Conservation (phyloP, 108 stramenopile species). For the Poteriospumella lacustris region DNA sequence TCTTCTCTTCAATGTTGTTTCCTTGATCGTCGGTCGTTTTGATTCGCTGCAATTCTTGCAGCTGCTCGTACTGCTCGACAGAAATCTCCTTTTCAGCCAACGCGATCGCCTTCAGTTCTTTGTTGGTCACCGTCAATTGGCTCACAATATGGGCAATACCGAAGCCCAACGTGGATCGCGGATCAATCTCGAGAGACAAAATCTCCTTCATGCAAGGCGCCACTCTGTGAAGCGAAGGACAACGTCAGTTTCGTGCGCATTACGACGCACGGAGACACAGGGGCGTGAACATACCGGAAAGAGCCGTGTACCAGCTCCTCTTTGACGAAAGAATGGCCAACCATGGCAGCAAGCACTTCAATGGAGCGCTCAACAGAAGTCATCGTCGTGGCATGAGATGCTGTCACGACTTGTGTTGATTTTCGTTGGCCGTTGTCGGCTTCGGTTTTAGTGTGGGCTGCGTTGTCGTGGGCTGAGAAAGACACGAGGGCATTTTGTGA, state of each 20-base stretch:
- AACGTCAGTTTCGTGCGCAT: conserved; percentile 37
- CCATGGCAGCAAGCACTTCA: conserved; percentile 79
- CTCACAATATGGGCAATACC: conserved; percentile 78
- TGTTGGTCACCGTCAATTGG: conserved; percentile 67
- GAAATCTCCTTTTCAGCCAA: conserved; percentile 85
- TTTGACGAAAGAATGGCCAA: conserved; percentile 75
- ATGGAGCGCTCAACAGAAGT: conserved; percentile 68
- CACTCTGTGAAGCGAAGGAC: neutral
- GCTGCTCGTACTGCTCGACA: conserved; percentile 89
- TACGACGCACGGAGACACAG: conserved; percentile 26
- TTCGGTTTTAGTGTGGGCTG: neutral
- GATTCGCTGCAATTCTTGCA: conserved; percentile 53
- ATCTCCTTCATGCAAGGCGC: neutral
- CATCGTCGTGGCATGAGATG: too few relatives aligned
- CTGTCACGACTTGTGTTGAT: neutral
- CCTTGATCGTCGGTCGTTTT: conserved; percentile 13
- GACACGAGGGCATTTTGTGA: conserved; percentile 34
- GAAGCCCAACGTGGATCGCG: conserved; percentile 58
- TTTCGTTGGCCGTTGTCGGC: neutral
- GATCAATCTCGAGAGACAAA: neutral
- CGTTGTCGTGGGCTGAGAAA: neutral
- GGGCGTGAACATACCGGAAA: conserved; percentile 39
- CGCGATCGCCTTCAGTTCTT: conserved; percentile 74
- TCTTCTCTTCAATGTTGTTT: neutral
- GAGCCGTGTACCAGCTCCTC: conserved; percentile 81